Evolutionary conservation across 2,329 filamentous ascomycete genomes (phyloP), one percentile per base, ranked within the genome.

Genomic region (Colletotrichum ledebouriae): DNA sequence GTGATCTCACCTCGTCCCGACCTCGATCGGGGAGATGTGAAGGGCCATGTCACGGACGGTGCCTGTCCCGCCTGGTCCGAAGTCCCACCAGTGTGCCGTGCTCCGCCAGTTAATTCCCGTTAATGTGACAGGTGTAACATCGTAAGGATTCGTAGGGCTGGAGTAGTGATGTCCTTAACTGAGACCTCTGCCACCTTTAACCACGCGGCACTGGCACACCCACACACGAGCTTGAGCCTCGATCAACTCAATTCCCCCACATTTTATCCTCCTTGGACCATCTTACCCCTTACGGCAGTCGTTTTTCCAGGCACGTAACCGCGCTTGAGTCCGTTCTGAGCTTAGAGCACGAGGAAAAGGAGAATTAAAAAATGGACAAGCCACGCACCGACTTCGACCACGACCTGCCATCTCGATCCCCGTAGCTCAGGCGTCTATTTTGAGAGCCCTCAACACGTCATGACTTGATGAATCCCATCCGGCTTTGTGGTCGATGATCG

Each of bases 391-490:
- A 37, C 7, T 2, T n/a, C 37, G 37, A 39, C 10, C 6, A 39
- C 11, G 11, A 7, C 13, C 47, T 41, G 12, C n/a, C 60, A 65
- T 59, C 65, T 64, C 65, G 60, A 68, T 67, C 49, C 33, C 33
- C 53, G 22, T 6, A 53, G n/a, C 17, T 52, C 58, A 56, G 34
- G 15, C 52, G 4, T 39, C 42, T 29, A 5, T n/a, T 44, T 13
- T 5, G 42, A 34, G 12, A 29, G 3, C 34, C 17, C 15, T 17
- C 13, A 3, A 47, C 44, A 67, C 68, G 68, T 70, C 68, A 70
- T 70, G 68, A 70, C 68, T 64, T 49, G 34, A 20, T 20, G 25
- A 34, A 52, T n/a, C 15, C 11, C 42, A 69, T 66, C 57, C 39
- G 15, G 39, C 29, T 1, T 39, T 20, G 12, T 12, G 34, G 39